Base-by-base conservation (phyloP, 768 basidiomycete genomes). In the Cubamyces sp. region DNA sequence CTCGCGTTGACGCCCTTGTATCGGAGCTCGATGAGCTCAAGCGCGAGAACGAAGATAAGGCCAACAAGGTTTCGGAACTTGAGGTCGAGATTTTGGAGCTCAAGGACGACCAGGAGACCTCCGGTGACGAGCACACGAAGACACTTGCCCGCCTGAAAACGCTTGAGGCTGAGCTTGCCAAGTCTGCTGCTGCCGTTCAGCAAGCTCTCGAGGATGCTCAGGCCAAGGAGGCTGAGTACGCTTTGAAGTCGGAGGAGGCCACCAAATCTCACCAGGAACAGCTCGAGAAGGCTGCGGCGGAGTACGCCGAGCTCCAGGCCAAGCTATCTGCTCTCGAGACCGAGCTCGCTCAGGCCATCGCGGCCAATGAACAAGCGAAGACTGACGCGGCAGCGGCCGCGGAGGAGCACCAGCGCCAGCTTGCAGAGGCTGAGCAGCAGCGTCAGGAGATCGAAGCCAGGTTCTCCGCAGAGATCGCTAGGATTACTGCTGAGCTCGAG, bases 31-130 rank as follows among this genome's bases (percentile, higher is more conserved):
- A 71, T 4, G 75, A 74, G 34, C 77, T 92, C 62, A 85, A 83
- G 71, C 71, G 71, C 14, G 88, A 91, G 74, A 87, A 85, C 68
- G 90, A 89, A 68, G 91, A 92, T 60, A 85, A 77, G 43, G 82
- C 86, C 9, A 78, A 76, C 69, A 91, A 87, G 73, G 77, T 93
- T 4, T 91, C 90, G 0, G 92, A 94, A 68, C 78, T 92, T 25
- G 92, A 94, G 76, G 76, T 94, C 52, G 91, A 94, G 71, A 81
- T 92, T 43, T 73, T 93, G 60, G 92, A 94, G 74, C 69, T 88
- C 62, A 90, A 82, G 72, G 92, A 94, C 70, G 78, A 78, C 43
- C 83, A 84, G 63, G 92, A 93, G 66, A 74, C 74, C 19, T 76
- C 81, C 6, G 86, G 89, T 67, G 91, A 91, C 57, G 81, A 81